A percentile compares a stretch with the other conserved stretches of the same genome.
Evolutionary conservation across 2,329 filamentous ascomycete genomes (phyloP).

Genomic region (Hansfordia pulvinata): DNA sequence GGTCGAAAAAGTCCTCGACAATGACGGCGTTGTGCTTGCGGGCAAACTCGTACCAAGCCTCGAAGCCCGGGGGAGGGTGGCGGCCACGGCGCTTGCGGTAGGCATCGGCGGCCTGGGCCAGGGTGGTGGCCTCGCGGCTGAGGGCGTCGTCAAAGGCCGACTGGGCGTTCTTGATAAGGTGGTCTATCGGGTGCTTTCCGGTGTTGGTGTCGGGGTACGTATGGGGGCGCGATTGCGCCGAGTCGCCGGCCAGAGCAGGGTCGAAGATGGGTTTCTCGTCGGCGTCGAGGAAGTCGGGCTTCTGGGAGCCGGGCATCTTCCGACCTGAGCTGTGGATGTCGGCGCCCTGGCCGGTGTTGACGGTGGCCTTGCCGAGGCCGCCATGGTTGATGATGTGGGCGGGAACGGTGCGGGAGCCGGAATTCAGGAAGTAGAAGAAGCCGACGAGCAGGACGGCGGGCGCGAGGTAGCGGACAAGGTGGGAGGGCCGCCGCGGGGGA

Average conservation of each 20-base stretch:
- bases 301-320: slow-evolving; percentile 5
- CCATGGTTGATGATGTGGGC: slow-evolving; percentile 6
- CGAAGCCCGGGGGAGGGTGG: slow-evolving; percentile 34
- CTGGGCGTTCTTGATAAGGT: slow-evolving; percentile 25
- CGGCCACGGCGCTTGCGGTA: slow-evolving; percentile 32
- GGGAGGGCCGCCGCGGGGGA: slow-evolving; percentile 28
- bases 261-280: slow-evolving; percentile 6
- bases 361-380: slow-evolving; percentile 4
- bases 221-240: no score
- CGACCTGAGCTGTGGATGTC: slow-evolving; percentile 6
- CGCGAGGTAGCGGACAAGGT: slow-evolving; percentile 26
- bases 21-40: slow-evolving; percentile 25
- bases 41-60: slow-evolving; percentile 31
- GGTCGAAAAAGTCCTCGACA: slow-evolving; percentile 36
- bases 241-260: slow-evolving; percentile 4
- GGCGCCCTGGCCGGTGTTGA: slow-evolving; percentile 3
- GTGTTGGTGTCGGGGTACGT: slow-evolving; percentile 6
- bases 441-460: slow-evolving; percentile 20
- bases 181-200: slow-evolving; percentile 27
- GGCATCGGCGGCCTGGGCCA: slow-evolving; percentile 28
- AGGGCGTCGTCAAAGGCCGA: slow-evolving; percentile 23
- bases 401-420: slow-evolving; percentile 5
- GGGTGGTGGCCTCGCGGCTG: slow-evolving; percentile 24
- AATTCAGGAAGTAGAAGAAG: slow-evolving; percentile 19
- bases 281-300: slow-evolving; percentile 1